These are phyloP conservation scores for Globisporangium acanthophoron DNA, from an alignment of 352 stramenopile species.

Conservation along the genomic window DNA sequence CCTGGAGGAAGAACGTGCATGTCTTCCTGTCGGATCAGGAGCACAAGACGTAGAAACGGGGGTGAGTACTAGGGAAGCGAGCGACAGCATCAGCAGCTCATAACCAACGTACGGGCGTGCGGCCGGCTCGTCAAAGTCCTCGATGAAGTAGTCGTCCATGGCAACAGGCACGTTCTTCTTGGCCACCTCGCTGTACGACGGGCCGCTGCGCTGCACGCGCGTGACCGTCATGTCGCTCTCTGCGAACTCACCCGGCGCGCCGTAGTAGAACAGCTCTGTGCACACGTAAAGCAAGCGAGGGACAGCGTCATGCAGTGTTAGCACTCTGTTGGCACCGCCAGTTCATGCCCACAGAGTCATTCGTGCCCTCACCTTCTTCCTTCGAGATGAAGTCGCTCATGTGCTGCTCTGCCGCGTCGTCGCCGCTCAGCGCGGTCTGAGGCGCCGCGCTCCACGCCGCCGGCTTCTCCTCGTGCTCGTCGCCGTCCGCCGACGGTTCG, in stretches of 20 bases:
- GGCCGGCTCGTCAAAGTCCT: conserved; percentile 29
- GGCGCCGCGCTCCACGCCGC: neutral
- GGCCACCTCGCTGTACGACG: conserved; percentile 51
- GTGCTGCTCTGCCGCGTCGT: conserved; percentile 21
- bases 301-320: neutral
- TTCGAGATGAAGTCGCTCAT: conserved; percentile 77
- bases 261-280: conserved; percentile 75
- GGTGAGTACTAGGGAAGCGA: neutral
- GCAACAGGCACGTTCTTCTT: conserved; percentile 27
- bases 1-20: conserved; percentile 82
- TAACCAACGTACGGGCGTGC: conserved; percentile 44
- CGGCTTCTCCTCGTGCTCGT: conserved; percentile 33
- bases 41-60: too few relatives aligned
- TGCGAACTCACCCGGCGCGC: conserved; percentile 59
- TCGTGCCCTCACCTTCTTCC: conserved; percentile 45
- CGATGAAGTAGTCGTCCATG: conserved; percentile 18
- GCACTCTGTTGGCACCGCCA: neutral
- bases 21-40: conserved; percentile 35
- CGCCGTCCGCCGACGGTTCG: conserved; percentile 12
- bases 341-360: neutral
- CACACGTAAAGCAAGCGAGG: too few relatives aligned
- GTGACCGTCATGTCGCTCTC: conserved; percentile 16
- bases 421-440: conserved; percentile 7
- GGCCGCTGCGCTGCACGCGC: conserved; percentile 14
- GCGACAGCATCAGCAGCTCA: neutral